These are phyloP conservation scores for Corymbia maculata DNA, from an alignment of 345 rosid species.

Conservation along the genomic window DNA sequence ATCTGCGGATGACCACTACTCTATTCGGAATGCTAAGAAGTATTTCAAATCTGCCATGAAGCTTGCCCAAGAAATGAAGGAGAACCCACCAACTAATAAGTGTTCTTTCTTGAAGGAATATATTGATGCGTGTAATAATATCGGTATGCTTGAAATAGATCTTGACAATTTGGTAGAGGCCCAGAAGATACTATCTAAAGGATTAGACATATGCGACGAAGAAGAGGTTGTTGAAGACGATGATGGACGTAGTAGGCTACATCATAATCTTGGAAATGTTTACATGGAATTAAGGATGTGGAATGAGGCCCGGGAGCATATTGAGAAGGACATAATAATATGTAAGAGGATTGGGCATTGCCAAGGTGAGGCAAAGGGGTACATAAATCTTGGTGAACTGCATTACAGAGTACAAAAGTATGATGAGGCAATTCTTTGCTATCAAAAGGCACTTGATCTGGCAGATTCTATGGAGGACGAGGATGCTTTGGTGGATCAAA, in stretches of 20 bases:
- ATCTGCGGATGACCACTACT: conserved; percentile 55
- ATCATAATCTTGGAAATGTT: conserved; percentile 84
- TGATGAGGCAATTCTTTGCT: conserved; percentile 64
- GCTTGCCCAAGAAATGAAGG: conserved; percentile 56
- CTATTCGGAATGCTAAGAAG: conserved; percentile 71
- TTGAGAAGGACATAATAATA: conserved; percentile 69
- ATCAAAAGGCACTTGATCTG: conserved; percentile 60
- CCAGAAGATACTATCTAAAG: conserved; percentile 37
- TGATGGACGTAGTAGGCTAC: conserved; percentile 80
- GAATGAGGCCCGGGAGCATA: conserved; percentile 64
- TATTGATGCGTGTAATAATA: conserved; percentile 84
- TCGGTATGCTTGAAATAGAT: conserved; percentile 85
- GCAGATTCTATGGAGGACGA: conserved; percentile 96
- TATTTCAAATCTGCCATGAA: conserved; percentile 77
- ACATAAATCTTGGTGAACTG: conserved; percentile 86
- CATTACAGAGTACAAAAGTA: conserved; percentile 70
- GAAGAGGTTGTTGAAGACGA: conserved; percentile 73
- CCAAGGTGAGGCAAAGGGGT: conserved; percentile 96
- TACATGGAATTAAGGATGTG: conserved; percentile 63
- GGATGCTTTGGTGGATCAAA: conserved; percentile 54
- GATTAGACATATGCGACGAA: conserved; percentile 74
- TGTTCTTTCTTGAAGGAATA: conserved; percentile 74
- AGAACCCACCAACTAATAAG: conserved; percentile 41
- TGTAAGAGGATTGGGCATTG: conserved; percentile 62
- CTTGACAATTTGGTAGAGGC: conserved; percentile 83